A percentile compares a stretch with the other conserved stretches of the same genome.
Evolutionary conservation across 306 rosid genomes (phyloP).

Genomic region (Gillenia trifoliata): DNA sequence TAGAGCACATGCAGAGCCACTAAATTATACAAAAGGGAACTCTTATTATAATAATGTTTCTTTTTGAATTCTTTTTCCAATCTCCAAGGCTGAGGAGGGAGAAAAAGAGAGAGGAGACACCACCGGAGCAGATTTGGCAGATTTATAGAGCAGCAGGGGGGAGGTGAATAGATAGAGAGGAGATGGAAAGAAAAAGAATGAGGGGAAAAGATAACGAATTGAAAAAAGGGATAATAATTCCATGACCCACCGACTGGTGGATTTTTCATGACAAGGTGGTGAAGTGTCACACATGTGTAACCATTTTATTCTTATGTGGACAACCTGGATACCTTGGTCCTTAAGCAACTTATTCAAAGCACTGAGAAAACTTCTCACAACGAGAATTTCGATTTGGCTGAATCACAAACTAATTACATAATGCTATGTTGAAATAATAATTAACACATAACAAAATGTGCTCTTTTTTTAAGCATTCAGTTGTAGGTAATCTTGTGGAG

Average conservation of each 20-base stretch:
- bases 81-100: conserved; percentile 27
- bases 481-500: too few species aligned
- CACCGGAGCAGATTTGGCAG: conserved; percentile 40
- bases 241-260: conserved; percentile 38
- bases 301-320: conserved; percentile 2
- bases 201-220: not conserved
- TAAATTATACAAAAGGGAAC: conserved; percentile 31
- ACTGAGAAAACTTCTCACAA: too few species aligned
- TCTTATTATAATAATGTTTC: conserved; percentile 36
- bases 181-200: not conserved
- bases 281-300: conserved; percentile 44
- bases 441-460: too few species aligned
- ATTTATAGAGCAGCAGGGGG: conserved; percentile 44
- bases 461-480: too few species aligned
- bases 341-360: not conserved
- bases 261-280: conserved; percentile 34
- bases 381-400: too few species aligned
- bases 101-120: conserved; percentile 26
- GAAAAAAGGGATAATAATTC: conserved; percentile 21
- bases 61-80: conserved; percentile 29
- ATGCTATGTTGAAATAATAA: too few species aligned
- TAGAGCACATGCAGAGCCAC: conserved; percentile 70
- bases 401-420: too few species aligned
- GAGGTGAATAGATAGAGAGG: conserved; percentile 14
- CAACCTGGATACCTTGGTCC: conserved; percentile 37